Percentiles rank a stretch among this genome's conserved stretches.
Conservation (phyloP, 148 eudicot genomes). For the Chenopodium quinoa region DNA sequence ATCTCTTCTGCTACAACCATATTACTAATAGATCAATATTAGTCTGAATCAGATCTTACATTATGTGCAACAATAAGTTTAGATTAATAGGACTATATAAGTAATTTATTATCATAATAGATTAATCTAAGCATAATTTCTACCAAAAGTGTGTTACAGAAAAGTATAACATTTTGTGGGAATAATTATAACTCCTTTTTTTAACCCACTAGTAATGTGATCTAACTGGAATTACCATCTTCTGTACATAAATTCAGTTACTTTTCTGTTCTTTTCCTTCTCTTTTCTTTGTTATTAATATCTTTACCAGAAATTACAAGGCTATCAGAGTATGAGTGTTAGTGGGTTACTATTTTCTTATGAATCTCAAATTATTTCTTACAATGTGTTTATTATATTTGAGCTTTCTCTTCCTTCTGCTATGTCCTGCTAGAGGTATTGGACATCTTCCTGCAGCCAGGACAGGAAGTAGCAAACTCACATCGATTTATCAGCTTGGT, state of each 20-base stretch:
- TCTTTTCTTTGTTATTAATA: not conserved
- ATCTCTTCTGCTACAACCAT: not conserved
- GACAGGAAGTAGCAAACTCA: not conserved
- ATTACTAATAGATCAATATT: not conserved
- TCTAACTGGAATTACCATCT: not conserved
- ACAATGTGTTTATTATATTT: not conserved
- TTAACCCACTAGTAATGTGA: not conserved
- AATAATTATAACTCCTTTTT: conserved; percentile 4
- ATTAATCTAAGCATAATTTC: not conserved
- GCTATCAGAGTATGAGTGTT: not conserved
- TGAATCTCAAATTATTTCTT: not conserved
- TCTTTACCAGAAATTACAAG: not conserved
- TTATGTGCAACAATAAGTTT: not conserved
- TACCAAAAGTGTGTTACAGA: not conserved
- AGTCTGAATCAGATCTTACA: not conserved
- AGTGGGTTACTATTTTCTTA: not conserved
- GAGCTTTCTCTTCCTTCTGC: conserved; percentile 4
- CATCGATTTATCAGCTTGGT: conserved; percentile 27
- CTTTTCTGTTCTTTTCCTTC: not conserved
- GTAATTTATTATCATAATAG: not conserved
- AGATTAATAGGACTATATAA: too few relatives aligned
- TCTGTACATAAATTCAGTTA: not conserved
- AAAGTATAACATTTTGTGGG: not conserved
- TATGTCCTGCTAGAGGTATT: conserved; percentile 1
- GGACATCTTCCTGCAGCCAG: not conserved